phyloP scores from a whole-genome alignment of 1,139 yeast genomes.

The Kodamaea derodonti region DNA sequence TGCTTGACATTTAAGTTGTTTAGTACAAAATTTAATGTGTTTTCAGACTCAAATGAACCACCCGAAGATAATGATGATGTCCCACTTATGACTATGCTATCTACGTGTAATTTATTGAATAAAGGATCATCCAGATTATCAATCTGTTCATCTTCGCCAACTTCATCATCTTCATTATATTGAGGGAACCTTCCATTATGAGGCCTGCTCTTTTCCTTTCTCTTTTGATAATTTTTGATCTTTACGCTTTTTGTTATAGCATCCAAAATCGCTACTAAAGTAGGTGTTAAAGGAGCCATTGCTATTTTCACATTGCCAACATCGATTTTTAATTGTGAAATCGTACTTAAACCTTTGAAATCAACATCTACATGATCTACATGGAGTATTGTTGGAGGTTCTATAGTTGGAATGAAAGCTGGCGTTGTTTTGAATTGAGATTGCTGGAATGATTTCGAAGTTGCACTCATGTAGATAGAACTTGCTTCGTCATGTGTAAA shows the following conservation, averaged over 20 bases:
- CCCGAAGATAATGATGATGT: slow-evolving; percentile 38
- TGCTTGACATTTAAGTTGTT: slow-evolving; percentile 38
- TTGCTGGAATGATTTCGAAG: slow-evolving; percentile 39
- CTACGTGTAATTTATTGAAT: slow-evolving; percentile 33
- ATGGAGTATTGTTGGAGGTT: slow-evolving; percentile 20
- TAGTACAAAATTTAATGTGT: slow-evolving; percentile 24
- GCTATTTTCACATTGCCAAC: slow-evolving; percentile 47
- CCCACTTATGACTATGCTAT: slow-evolving; percentile 34
- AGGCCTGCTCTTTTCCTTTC: slow-evolving; percentile 16
- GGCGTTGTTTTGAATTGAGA: not conserved
- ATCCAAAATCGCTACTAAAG: slow-evolving; percentile 26
- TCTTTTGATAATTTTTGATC: slow-evolving; percentile 28
- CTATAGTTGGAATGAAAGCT: slow-evolving; percentile 6
- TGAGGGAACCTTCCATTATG: slow-evolving; percentile 26
- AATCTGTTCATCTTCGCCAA: slow-evolving; percentile 7
- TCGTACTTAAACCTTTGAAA: slow-evolving; percentile 49
- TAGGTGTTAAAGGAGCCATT: slow-evolving; percentile 32
- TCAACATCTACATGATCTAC: slow-evolving; percentile 36
- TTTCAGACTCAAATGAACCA: slow-evolving; percentile 38
- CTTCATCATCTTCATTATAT: slow-evolving; percentile 21
- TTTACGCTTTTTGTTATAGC: slow-evolving; percentile 32
- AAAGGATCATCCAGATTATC: slow-evolving; percentile 14
- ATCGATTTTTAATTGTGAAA: slow-evolving; percentile 45
- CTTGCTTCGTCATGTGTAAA: slow-evolving; percentile 69
- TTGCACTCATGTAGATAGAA: slow-evolving; percentile 82